Conservation (phyloP, 2,329 filamentous ascomycete species). For the Elsinoe batatas region DNA sequence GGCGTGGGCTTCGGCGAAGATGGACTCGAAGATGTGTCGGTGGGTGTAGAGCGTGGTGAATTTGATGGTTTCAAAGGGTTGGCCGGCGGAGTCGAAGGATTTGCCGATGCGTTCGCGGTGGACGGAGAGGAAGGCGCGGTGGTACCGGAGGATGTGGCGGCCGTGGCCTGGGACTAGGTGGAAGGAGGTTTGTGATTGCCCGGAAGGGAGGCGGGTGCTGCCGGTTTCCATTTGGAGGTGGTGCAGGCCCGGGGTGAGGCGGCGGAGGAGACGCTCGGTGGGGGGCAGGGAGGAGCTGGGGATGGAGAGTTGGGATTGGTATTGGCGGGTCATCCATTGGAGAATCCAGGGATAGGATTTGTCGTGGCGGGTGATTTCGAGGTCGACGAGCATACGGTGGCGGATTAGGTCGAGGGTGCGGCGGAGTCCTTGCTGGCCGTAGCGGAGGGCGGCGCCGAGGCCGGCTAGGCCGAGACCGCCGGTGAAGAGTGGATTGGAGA, state of each 20-base stretch:
- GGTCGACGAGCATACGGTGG: constrained; percentile 79
- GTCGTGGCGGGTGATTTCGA: constrained; percentile 92
- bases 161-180: constrained; percentile 86
- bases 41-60: constrained; percentile 86
- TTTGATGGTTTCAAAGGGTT: constrained; percentile 88
- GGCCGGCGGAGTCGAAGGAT: constrained; percentile 68
- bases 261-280: constrained; percentile 45
- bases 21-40: constrained; percentile 77
- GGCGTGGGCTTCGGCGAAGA: constrained; percentile 78
- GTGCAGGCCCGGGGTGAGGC: constrained; percentile 51
- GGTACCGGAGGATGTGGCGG: constrained; percentile 76
- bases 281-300: constrained; percentile 26
- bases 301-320: constrained; percentile 33
- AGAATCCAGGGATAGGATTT: constrained; percentile 90
- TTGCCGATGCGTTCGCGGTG: constrained; percentile 74
- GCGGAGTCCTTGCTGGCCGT: constrained; percentile 68
- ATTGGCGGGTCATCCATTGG: constrained; percentile 72
- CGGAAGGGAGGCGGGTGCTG: constrained; percentile 52
- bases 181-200: constrained; percentile 68
- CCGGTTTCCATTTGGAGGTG: constrained; percentile 57
- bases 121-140: constrained; percentile 77
- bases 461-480: constrained; percentile 78
- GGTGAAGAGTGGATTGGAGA: constrained; percentile 45
- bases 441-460: constrained; percentile 69
- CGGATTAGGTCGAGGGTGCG: constrained; percentile 64